Conservation (phyloP, 345 rosid species). For the Camelina laxa region DNA sequence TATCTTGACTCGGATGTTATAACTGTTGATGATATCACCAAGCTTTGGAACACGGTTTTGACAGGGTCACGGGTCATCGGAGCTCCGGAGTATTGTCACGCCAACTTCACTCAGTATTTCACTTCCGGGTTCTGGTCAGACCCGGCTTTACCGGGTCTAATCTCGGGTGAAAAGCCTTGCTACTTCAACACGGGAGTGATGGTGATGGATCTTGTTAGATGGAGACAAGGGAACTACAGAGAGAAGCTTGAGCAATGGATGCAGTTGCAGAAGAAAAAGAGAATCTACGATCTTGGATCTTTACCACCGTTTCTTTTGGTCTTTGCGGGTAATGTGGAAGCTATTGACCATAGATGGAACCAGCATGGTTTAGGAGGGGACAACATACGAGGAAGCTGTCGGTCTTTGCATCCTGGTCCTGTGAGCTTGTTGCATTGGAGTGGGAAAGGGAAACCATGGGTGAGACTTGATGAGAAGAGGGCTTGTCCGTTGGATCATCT, state of each 20-base stretch:
- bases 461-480: slow-evolving; percentile 68
- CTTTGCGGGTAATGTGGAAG: slow-evolving; percentile 81
- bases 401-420: slow-evolving; percentile 84
- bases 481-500: slow-evolving; percentile 80
- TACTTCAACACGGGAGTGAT: slow-evolving; percentile 98
- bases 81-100: slow-evolving; percentile 97
- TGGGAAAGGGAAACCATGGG: slow-evolving; percentile 99
- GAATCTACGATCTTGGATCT: slow-evolving; percentile 95
- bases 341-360: slow-evolving; percentile 91
- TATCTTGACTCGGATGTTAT: slow-evolving; percentile 95
- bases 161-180: slow-evolving; percentile 66
- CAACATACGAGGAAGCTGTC: slow-evolving; percentile 83
- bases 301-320: slow-evolving; percentile 89
- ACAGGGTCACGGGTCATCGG: slow-evolving; percentile 74
- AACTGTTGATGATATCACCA: slow-evolving; percentile 71
- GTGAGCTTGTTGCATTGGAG: slow-evolving; percentile 99
- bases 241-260: slow-evolving; percentile 81
- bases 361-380: slow-evolving; percentile 98
- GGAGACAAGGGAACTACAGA: slow-evolving; percentile 84
- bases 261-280: slow-evolving; percentile 70
- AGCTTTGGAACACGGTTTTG: slow-evolving; percentile 72
- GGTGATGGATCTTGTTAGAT: slow-evolving; percentile 88
- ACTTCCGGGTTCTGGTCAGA: slow-evolving; percentile 85
- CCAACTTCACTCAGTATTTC: slow-evolving; percentile 89
- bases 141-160: slow-evolving; percentile 62